Percentiles rank a stretch among this genome's conserved stretches.
Evolutionary conservation across 164 flowering plant species (phyloP).

Genomic region (Dillenia suffruticosa): DNA sequence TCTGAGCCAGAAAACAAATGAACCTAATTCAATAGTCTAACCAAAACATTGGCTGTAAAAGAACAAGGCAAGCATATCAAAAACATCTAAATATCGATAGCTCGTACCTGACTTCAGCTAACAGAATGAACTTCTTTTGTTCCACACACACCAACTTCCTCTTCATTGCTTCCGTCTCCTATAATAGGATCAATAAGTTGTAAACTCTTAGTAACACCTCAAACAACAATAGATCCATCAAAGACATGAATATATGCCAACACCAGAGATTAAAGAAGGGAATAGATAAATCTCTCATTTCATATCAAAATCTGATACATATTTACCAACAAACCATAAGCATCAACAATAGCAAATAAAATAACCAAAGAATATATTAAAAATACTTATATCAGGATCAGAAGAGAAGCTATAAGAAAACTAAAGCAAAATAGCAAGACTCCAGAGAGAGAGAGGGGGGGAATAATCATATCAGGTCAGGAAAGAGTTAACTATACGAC

Average conservation of each 20-base stretch:
- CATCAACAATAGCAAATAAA: too few species aligned
- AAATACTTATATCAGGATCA: too few species aligned
- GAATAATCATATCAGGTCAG: too few species aligned
- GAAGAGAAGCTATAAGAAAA: too few species aligned
- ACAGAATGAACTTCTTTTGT: conserved; percentile 38
- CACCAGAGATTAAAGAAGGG: not conserved
- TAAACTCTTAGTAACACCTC: not conserved
- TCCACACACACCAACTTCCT: conserved; percentile 38
- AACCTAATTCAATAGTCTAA: not conserved
- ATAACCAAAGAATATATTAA: too few species aligned
- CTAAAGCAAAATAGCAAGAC: too few species aligned
- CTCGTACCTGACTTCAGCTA: conserved; percentile 73
- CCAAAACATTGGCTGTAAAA: not conserved
- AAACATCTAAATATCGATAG: not conserved
- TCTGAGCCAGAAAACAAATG: conserved; percentile 22
- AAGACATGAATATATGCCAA: not conserved
- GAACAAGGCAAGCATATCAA: not conserved
- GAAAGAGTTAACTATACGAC: too few species aligned
- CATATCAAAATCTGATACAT: too few species aligned
- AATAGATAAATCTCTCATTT: too few species aligned
- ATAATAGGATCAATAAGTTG: conserved; percentile 7
- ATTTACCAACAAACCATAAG: too few species aligned
- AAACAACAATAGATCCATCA: not conserved
- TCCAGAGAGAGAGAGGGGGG: too few species aligned
- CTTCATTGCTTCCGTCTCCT: conserved; percentile 57